Evolutionary conservation across 768 basidiomycete genomes (phyloP).

Genomic region (Pleurotus eryngii): DNA sequence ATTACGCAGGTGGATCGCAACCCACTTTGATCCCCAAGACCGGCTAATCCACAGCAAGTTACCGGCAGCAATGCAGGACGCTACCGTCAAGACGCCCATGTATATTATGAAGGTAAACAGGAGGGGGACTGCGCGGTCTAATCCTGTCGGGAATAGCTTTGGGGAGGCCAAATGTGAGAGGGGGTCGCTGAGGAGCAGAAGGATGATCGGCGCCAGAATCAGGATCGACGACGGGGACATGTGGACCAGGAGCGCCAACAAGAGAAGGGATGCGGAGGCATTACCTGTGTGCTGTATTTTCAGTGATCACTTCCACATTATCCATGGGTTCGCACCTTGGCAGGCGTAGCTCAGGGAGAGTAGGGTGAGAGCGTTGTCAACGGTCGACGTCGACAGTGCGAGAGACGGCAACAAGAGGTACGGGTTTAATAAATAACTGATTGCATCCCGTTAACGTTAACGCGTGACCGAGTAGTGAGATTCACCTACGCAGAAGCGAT

Average conservation of each 20-base stretch:
- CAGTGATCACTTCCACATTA: not conserved
- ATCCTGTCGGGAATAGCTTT: slow-evolving; percentile 27
- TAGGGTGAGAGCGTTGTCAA: slow-evolving; percentile 76
- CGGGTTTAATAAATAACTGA: slow-evolving; percentile 87
- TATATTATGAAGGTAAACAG: slow-evolving; percentile 52
- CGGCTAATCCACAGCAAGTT: slow-evolving; percentile 66
- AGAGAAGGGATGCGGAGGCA: slow-evolving; percentile 52
- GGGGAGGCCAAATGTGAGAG: slow-evolving; percentile 70
- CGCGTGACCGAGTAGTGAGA: not conserved
- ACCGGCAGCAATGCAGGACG: slow-evolving; percentile 57
- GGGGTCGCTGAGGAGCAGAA: slow-evolving; percentile 61
- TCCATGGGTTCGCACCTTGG: slow-evolving; percentile 42
- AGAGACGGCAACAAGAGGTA: slow-evolving; percentile 79
- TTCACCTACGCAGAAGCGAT: slow-evolving; percentile 64
- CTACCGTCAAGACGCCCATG: slow-evolving; percentile 40
- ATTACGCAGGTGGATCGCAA: slow-evolving; percentile 5
- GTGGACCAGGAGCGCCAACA: slow-evolving; percentile 70
- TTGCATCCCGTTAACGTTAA: not conserved
- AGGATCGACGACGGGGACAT: slow-evolving; percentile 70
- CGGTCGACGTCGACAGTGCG: slow-evolving; percentile 75
- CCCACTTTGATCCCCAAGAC: slow-evolving; percentile 86
- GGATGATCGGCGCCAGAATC: slow-evolving; percentile 60
- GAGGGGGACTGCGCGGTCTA: slow-evolving; percentile 30
- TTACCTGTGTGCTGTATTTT: slow-evolving; percentile 43
- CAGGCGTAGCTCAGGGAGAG: slow-evolving; percentile 68